Evolutionary conservation across 192 early-diverging fungal genomes (phyloP), one percentile per base, ranked within the genome.

Genomic region (Geranomyces variabilis): DNA sequence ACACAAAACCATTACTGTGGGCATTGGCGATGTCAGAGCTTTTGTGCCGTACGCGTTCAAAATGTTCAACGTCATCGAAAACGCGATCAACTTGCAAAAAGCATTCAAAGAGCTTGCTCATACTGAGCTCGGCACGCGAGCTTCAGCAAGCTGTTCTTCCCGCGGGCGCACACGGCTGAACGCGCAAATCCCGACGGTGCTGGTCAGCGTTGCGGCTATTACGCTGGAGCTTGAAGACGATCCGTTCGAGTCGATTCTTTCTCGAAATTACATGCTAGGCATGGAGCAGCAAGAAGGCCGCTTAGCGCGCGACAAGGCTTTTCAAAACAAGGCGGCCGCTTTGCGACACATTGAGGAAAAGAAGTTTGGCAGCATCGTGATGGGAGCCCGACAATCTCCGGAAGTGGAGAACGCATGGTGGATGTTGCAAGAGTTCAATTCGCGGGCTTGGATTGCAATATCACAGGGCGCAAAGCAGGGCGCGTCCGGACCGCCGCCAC

Each of bases 401-500:
- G 77, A 80, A 22, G 62, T 85, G 43, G 80, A 85, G 60, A 74
- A 70, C 14, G 76, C 79, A 1, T 84, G 71, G 72, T 81, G 80
- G 84, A 26, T 74, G 41, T 61, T 86, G 46, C 83, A 86, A 47
- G 81, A 83, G 56, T 84, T 79, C 69, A 82, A 86, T 62, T 70
- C 80, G 8, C 73, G 76, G 33, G 59, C 70, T 22, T 86, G 81
- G 83, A 72, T 84, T 51, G 60, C 66, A 5, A 48, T 57, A 15
- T 73, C 81, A 10, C 61, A 59, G 10, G 34, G 36, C 22, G 5
- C 29, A 34, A 41, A 47, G 47, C 43, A 28, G 15, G 2, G 17
- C 17, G 4, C 45, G 33, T 30, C 46, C 8, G 49, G 45, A 71
- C 65, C 26, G 53, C 66, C 74, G 26, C 48, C 66, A 15, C 73